Percentiles rank a stretch among this genome's conserved stretches.
Conservation (phyloP, 768 basidiomycete genomes). For the Russula emetica region DNA sequence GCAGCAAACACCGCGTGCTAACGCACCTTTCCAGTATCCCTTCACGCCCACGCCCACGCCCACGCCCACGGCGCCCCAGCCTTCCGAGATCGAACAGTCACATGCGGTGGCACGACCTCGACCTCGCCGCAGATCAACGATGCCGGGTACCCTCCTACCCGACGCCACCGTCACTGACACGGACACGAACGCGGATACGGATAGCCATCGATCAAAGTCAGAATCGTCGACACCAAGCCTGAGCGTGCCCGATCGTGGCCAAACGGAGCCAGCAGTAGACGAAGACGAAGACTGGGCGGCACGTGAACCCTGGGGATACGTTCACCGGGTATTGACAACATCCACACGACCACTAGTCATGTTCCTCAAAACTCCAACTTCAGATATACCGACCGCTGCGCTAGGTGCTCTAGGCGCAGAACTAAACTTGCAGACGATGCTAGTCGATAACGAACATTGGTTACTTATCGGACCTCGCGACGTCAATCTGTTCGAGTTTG, state of each 20-base stretch:
- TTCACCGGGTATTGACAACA: conserved; percentile 22
- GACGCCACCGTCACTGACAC: not conserved
- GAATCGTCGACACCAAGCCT: not conserved
- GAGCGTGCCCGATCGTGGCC: not conserved
- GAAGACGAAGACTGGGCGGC: conserved; percentile 22
- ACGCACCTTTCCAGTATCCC: not conserved
- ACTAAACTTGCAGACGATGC: conserved; percentile 8
- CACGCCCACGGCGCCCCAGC: not conserved
- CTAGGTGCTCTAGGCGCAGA: conserved; percentile 2
- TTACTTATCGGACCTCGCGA: conserved; percentile 9
- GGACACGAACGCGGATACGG: no score
- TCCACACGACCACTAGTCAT: conserved; percentile 16
- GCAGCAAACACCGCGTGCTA: not conserved
- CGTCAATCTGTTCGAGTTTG: conserved; percentile 10
- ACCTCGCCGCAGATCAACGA: not conserved
- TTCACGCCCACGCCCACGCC: not conserved
- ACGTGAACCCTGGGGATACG: conserved; percentile 24
- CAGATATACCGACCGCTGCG: conserved; percentile 9
- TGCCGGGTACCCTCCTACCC: conserved; percentile 18
- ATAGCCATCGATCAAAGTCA: not conserved
- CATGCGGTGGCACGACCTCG: not conserved
- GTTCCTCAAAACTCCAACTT: conserved; percentile 17
- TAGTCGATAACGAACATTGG: conserved; percentile 22
- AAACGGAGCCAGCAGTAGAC: conserved; percentile 1
- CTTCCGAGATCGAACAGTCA: not conserved